Evolutionary conservation across 83 land plant species (phyloP).

Genomic region (Picea abies): DNA sequence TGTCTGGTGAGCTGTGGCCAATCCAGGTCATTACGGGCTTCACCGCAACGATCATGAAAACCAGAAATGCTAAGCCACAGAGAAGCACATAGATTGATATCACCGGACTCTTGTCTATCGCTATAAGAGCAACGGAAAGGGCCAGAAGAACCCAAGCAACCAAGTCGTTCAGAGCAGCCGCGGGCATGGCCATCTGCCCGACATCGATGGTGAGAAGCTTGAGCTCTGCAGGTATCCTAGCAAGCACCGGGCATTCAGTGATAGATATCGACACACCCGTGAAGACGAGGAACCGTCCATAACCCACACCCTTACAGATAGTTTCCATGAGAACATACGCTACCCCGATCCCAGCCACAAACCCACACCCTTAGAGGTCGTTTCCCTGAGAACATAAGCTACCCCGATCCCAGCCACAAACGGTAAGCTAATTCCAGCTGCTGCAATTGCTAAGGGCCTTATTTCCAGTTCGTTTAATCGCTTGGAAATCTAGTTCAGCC

Average conservation of each 20-base stretch:
- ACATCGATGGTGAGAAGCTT: no score
- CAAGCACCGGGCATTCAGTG: slow-evolving; percentile 82
- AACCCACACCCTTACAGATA: slow-evolving; percentile 35
- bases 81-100: no score
- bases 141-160: slow-evolving; percentile 19
- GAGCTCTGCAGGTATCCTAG: slow-evolving; percentile 21
- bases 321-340: slow-evolving; percentile 56
- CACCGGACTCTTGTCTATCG: no score
- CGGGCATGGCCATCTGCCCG: slow-evolving; percentile 42
- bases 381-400: slow-evolving; percentile 48
- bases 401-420: slow-evolving; percentile 51
- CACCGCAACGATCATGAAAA: no score
- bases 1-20: no score
- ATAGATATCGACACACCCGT: slow-evolving; percentile 90
- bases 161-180: slow-evolving; percentile 79
- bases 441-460: slow-evolving; percentile 60
- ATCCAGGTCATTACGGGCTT: no score
- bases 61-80: no score
- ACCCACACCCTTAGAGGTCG: slow-evolving; percentile 39
- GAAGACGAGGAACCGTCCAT: slow-evolving; percentile 62
- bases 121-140: slow-evolving; percentile 57
- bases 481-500: slow-evolving; percentile 57
- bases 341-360: slow-evolving; percentile 51
- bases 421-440: slow-evolving; percentile 45
- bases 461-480: slow-evolving; percentile 51